Evolutionary conservation across 352 stramenopile genomes (phyloP).

Genomic region (Globisporangium splendens): DNA sequence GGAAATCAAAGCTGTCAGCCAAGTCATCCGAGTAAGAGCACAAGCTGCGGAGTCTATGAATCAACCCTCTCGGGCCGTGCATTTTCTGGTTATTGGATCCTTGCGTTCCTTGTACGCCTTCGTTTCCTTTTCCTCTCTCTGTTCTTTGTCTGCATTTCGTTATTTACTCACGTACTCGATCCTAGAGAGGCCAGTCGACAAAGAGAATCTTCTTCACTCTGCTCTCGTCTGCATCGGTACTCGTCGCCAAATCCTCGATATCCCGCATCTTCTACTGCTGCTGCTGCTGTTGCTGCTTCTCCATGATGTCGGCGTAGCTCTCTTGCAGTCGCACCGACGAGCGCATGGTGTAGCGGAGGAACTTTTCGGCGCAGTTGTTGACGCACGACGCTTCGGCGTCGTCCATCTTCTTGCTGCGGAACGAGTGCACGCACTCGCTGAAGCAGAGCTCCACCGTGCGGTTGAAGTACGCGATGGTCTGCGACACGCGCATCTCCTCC

Average conservation of each 20-base stretch:
- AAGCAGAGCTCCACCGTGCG: conserved; percentile 89
- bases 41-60: too few relatives aligned
- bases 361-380: conserved; percentile 89
- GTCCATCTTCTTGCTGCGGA: conserved; percentile 90
- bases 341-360: conserved; percentile 89
- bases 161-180: too few relatives aligned
- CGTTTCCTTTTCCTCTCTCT: background rate
- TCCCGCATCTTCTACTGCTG: conserved; percentile 40
- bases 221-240: too few relatives aligned
- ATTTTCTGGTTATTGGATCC: background rate
- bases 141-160: background rate
- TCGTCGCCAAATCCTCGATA: conserved; percentile 1
- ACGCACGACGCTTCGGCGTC: conserved; percentile 88
- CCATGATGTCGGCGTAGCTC: conserved; percentile 85
- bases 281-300: conserved; percentile 72
- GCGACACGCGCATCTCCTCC: conserved; percentile 88
- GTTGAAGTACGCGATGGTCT: conserved; percentile 89
- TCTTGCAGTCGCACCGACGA: conserved; percentile 87
- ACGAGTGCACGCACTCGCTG: conserved; percentile 86
- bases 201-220: too few relatives aligned
- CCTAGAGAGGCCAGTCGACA: too few relatives aligned
- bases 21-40: too few relatives aligned
- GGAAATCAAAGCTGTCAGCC: too few relatives aligned
- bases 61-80: background rate
- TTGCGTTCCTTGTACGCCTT: too few relatives aligned